Evolutionary conservation across 768 basidiomycete species (phyloP), one percentile per base, ranked within the genome.

Genomic region (Gloeostereum incarnatum): DNA sequence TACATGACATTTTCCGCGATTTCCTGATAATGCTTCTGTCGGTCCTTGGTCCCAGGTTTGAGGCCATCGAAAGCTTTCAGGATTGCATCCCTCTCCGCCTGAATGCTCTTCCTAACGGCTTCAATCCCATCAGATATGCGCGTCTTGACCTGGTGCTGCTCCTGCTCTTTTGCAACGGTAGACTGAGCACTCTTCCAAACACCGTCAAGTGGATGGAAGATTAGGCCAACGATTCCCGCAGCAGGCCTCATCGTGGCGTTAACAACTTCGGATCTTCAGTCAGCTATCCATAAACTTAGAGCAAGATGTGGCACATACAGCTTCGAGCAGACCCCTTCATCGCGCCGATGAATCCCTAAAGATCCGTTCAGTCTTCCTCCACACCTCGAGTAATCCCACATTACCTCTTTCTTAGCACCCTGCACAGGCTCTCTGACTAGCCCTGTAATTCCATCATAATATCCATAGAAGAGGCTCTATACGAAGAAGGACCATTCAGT

Each of bases 51-150:
- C 8, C 48, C 46, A 18, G 40, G 31, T 29, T 59, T 53, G 19
- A 60, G 55, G 10, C 56, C 52, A n/a, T 60, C 50, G 51, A 70
- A 75, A 26, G 47, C 55, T 35, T 47, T 46, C 21, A 69, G 39
- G 9, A 71, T 57, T 10, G 50, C 50, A 1, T 48, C 42, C 21
- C 59, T 48, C 37, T 71, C 53, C 3, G 49, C 40, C n/a, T 42
- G 47, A 1, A 58, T 58, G 47, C 64, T 61, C n/a, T 39, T 41
- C 36, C 49, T 51, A 5, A 60, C 59, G 1, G 56, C 66, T 39
- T 60, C 57, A 5, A 54, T 33, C 3, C 70, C 71, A 39, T 71
- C 62, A 5, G 53, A 51, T 10, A 66, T 55, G 19, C 66, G 57
- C 9, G 60, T 63, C n/a, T 46, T 35, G 6, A 61, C 60, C 16